phyloP scores from a whole-genome alignment of 2,329 filamentous ascomycete species.

The Diplodia sapinea region DNA sequence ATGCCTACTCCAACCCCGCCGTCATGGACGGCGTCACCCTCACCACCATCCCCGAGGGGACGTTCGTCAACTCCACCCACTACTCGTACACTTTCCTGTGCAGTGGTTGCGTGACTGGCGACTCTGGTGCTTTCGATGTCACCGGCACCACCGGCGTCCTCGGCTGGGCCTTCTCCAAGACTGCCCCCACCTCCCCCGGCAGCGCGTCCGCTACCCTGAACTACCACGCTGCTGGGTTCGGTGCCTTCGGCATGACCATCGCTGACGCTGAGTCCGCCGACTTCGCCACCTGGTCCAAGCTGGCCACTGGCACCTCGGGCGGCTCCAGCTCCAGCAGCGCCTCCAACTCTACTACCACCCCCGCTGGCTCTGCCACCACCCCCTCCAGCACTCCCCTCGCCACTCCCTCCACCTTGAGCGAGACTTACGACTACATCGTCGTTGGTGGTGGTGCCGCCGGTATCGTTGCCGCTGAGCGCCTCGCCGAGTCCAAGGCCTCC shows the following conservation, averaged over 20 bases:
- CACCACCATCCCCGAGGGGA: slow-evolving; percentile 57
- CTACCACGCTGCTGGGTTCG: slow-evolving; percentile 45
- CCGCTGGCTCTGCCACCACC: slow-evolving; percentile 21
- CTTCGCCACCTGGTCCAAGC: slow-evolving; percentile 44
- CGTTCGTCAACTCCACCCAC: slow-evolving; percentile 60
- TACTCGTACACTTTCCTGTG: slow-evolving; percentile 64
- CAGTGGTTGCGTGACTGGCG: slow-evolving; percentile 44
- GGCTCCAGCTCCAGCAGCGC: slow-evolving; percentile 37
- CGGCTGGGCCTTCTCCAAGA: slow-evolving; percentile 43
- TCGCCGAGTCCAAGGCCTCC: slow-evolving; percentile 47
- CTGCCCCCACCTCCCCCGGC: slow-evolving; percentile 39
- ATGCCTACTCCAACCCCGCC: slow-evolving; percentile 57
- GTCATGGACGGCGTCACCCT: slow-evolving; percentile 51
- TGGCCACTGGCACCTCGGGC: slow-evolving; percentile 38
- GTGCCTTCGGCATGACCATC: slow-evolving; percentile 42
- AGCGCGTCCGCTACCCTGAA: slow-evolving; percentile 37
- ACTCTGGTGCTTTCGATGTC: slow-evolving; percentile 39
- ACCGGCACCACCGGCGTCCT: slow-evolving; percentile 38
- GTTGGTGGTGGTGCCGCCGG: slow-evolving; percentile 49
- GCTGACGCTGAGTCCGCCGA: slow-evolving; percentile 42
- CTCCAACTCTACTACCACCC: slow-evolving; percentile 35
- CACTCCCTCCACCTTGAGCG: slow-evolving; percentile 36
- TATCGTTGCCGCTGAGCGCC: slow-evolving; percentile 45
- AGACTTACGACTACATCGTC: slow-evolving; percentile 51
- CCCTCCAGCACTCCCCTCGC: slow-evolving; percentile 23